A percentile compares a stretch with the other conserved stretches of the same genome.
Evolutionary conservation across 2,329 filamentous ascomycete genomes (phyloP).

Genomic region (Fusarium heterosporum): DNA sequence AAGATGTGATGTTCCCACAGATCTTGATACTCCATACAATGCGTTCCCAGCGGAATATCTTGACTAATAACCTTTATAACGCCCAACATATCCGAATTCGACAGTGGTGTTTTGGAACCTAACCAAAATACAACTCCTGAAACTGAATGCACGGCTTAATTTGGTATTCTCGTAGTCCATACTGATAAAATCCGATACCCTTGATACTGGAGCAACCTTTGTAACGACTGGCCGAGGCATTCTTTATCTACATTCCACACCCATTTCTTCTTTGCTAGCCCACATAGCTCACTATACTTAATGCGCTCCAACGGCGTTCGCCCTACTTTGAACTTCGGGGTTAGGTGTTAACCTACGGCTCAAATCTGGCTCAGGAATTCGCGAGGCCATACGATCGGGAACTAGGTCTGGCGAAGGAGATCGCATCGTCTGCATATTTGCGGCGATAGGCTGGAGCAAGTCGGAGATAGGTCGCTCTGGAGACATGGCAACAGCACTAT

Average conservation of each 20-base stretch:
- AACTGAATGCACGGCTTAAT: neutral
- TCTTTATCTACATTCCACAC: conserved; percentile 9
- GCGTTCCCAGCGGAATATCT: neutral
- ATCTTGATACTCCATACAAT: neutral
- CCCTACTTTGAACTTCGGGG: conserved; percentile 57
- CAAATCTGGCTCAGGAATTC: conserved; percentile 63
- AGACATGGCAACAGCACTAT: conserved; percentile 61
- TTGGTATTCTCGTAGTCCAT: conserved; percentile 19
- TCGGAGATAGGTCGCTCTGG: conserved; percentile 67
- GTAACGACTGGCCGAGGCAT: conserved; percentile 37
- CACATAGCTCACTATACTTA: neutral
- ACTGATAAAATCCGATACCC: conserved; percentile 36
- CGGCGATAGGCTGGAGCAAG: conserved; percentile 64
- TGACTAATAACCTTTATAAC: neutral
- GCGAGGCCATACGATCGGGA: conserved; percentile 72
- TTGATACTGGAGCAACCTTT: conserved; percentile 4
- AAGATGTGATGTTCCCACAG: neutral
- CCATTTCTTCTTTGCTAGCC: neutral
- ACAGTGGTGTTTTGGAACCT: neutral
- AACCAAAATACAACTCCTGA: neutral
- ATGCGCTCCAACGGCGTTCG: conserved; percentile 43
- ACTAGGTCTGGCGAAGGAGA: conserved; percentile 70
- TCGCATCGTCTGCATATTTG: conserved; percentile 65
- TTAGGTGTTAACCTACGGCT: conserved; percentile 61
- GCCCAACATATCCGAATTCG: neutral